A percentile compares a stretch with the other conserved stretches of the same genome.
Conservation (phyloP, 805 yeast genomes). For the Kluyveromyces starmeri region DNA sequence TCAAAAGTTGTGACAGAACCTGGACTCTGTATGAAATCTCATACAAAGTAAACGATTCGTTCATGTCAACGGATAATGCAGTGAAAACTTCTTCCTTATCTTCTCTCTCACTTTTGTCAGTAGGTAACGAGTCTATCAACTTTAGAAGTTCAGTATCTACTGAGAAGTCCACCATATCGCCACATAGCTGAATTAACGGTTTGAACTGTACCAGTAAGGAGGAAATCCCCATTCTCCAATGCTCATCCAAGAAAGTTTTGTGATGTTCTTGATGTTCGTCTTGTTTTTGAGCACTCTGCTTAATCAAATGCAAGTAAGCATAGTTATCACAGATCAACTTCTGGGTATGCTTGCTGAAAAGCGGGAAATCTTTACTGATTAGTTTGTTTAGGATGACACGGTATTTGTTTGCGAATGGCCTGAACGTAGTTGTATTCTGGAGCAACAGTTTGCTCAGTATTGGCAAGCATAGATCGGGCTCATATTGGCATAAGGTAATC, state of each 20-base stretch:
- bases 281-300: conserved; percentile 37
- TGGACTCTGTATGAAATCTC: conserved; percentile 44
- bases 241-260: conserved; percentile 31
- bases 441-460: conserved; percentile 37
- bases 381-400: conserved; percentile 37
- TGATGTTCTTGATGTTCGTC: conserved; percentile 27
- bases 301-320: conserved; percentile 50
- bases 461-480: conserved; percentile 31
- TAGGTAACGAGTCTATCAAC: conserved; percentile 36
- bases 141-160: conserved; percentile 44
- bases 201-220: conserved; percentile 44
- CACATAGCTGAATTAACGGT: conserved; percentile 47
- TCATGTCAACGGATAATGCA: conserved; percentile 49
- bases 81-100: conserved; percentile 32
- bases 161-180: conserved; percentile 46
- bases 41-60: conserved; percentile 42
- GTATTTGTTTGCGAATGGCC: conserved; percentile 65
- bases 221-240: conserved; percentile 41
- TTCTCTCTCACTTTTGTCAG: conserved; percentile 4
- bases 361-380: conserved; percentile 30
- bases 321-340: conserved; percentile 37
- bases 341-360: conserved; percentile 35
- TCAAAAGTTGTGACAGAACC: conserved; percentile 37
- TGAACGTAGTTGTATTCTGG: conserved; percentile 67
- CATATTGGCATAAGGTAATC: conserved; percentile 36